Evolutionary conservation across 1,139 yeast genomes (phyloP).

Genomic region (Suhomyces bribrorum): DNA sequence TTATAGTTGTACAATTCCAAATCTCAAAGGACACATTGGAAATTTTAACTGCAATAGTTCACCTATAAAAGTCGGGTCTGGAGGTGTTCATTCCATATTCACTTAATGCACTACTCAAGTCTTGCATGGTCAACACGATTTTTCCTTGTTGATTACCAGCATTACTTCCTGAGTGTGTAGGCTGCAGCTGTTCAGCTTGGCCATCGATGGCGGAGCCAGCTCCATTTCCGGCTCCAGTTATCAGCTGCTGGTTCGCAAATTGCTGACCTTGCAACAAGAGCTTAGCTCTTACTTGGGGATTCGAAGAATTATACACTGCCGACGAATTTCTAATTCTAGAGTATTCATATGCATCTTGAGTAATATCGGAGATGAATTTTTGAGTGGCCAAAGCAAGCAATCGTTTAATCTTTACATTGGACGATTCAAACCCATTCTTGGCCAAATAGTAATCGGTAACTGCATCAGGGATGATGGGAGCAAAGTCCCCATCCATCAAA

Average conservation of each 20-base stretch:
- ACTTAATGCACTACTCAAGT: slow-evolving; percentile 78
- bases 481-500: slow-evolving; percentile 83
- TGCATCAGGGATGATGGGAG: slow-evolving; percentile 96
- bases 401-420: slow-evolving; percentile 78
- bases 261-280: slow-evolving; percentile 73
- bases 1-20: too few relatives aligned
- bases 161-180: slow-evolving; percentile 36
- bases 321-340: slow-evolving; percentile 84
- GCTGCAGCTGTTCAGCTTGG: slow-evolving; percentile 34
- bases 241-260: slow-evolving; percentile 47
- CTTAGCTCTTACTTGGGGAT: slow-evolving; percentile 85
- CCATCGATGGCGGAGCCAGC: slow-evolving; percentile 43
- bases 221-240: slow-evolving; percentile 40
- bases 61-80: slow-evolving; percentile 89
- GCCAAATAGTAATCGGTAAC: slow-evolving; percentile 94
- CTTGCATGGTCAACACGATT: slow-evolving; percentile 84
- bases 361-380: slow-evolving; percentile 89
- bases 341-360: slow-evolving; percentile 95
- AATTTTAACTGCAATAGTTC: slow-evolving; percentile 1
- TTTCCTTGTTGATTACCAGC: slow-evolving; percentile 71
- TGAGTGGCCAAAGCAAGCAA: slow-evolving; percentile 93
- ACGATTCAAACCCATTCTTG: slow-evolving; percentile 83
- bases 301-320: slow-evolving; percentile 78
- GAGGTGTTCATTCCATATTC: slow-evolving; percentile 92
- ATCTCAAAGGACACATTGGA: neutral